Evolutionary conservation across 257 asterid species (phyloP).

Genomic region (Solanum dulcamara): DNA sequence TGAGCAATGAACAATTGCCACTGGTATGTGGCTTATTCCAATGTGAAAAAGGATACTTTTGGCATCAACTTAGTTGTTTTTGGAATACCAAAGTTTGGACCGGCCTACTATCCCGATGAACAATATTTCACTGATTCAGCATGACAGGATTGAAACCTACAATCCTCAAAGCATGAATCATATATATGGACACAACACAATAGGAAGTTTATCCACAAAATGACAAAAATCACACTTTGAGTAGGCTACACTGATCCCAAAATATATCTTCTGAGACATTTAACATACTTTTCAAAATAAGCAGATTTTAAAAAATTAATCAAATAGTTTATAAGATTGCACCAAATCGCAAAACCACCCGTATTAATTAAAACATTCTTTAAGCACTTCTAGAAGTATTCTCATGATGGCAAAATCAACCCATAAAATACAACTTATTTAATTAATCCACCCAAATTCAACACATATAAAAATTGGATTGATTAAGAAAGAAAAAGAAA

Average conservation of each 20-base stretch:
- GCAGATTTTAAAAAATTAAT: neutral
- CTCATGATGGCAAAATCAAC: neutral
- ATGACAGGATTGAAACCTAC: accelerated
- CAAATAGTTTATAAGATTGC: neutral
- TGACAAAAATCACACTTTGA: neutral
- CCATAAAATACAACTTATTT: neutral
- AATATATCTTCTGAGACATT: neutral
- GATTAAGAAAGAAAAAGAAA: neutral
- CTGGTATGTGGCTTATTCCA: neutral
- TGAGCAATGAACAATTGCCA: neutral
- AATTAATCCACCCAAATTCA: neutral
- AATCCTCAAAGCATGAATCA: neutral
- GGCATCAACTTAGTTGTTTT: neutral
- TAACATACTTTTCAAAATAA: neutral
- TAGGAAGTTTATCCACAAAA: neutral
- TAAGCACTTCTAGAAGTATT: no score
- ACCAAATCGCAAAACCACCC: neutral
- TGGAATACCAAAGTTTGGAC: neutral
- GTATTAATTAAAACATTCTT: neutral
- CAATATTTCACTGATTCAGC: neutral
- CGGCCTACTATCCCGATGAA: neutral
- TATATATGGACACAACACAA: neutral
- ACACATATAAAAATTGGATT: neutral
- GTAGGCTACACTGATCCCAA: neutral
- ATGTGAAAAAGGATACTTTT: neutral